These are phyloP conservation scores for Conticribra weissflogii DNA, from an alignment of 108 stramenopile genomes.

Conservation along the genomic window DNA sequence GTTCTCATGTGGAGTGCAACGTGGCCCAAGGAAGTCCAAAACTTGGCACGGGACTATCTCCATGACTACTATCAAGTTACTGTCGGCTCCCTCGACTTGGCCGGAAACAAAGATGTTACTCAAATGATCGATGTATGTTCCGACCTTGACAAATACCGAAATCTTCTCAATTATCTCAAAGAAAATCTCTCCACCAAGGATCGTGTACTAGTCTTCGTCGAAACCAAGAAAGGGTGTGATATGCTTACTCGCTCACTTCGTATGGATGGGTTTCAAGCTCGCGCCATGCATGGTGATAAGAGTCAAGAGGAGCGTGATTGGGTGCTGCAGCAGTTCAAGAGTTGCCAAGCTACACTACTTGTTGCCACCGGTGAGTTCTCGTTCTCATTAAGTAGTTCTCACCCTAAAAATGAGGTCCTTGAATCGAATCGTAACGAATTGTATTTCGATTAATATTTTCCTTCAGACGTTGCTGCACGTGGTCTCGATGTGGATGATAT, in stretches of 20 bases:
- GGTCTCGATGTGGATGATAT: conserved; percentile 97
- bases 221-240: conserved; percentile 98
- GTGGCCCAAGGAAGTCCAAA: conserved; percentile 97
- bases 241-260: conserved; percentile 90
- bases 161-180: conserved; percentile 73
- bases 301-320: conserved; percentile 97
- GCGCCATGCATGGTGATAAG: conserved; percentile 99
- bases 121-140: conserved; percentile 92
- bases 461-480: conserved; percentile 97
- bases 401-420: too few relatives aligned
- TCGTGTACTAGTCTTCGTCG: conserved; percentile 95
- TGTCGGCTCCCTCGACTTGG: conserved; percentile 97
- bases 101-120: conserved; percentile 97
- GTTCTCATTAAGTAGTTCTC: neutral
- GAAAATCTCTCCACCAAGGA: conserved; percentile 82
- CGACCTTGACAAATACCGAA: conserved; percentile 94
- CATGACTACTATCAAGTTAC: conserved; percentile 93
- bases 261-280: conserved; percentile 89
- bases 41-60: conserved; percentile 94
- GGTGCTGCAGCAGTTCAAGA: conserved; percentile 95
- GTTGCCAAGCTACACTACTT: conserved; percentile 81
- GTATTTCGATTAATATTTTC: neutral
- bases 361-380: conserved; percentile 80
- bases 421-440: too few relatives aligned
- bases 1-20: conserved; percentile 99